phyloP scores from a whole-genome alignment of 2,329 filamentous ascomycete genomes.

The Fusarium pseudonygamai region DNA sequence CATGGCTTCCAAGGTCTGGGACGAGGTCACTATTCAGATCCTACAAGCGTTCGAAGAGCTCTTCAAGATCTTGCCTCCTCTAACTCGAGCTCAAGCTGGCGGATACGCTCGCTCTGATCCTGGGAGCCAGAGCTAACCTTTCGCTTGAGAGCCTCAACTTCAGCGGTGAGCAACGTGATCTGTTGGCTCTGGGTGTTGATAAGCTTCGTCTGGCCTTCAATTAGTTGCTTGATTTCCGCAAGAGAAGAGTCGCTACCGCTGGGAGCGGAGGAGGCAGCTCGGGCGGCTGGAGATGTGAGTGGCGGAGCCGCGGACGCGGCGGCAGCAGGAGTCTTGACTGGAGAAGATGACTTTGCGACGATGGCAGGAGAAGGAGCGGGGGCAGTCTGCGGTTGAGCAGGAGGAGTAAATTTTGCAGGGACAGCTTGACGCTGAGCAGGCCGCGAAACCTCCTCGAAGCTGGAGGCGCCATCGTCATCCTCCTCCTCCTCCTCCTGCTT shows the following conservation, averaged over 20 bases:
- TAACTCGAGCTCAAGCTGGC: slow-evolving; percentile 73
- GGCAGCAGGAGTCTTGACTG: slow-evolving; percentile 43
- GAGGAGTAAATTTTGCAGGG: slow-evolving; percentile 55
- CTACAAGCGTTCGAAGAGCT: not conserved
- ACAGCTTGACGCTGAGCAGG: slow-evolving; percentile 70
- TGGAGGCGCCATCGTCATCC: slow-evolving; percentile 73
- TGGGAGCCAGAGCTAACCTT: slow-evolving; percentile 67
- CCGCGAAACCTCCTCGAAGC: slow-evolving; percentile 87
- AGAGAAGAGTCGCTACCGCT: slow-evolving; percentile 70
- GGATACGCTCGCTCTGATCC: slow-evolving; percentile 74
- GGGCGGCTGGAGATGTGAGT: slow-evolving; percentile 43
- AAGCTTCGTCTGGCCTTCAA: slow-evolving; percentile 80
- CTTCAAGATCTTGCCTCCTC: slow-evolving; percentile 68
- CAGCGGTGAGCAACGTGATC: slow-evolving; percentile 73
- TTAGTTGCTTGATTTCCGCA: slow-evolving; percentile 78
- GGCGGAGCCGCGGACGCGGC: slow-evolving; percentile 43
- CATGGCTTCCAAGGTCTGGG: slow-evolving; percentile 17
- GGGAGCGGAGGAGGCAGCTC: slow-evolving; percentile 42
- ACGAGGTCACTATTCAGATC: slow-evolving; percentile 1
- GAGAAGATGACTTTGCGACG: slow-evolving; percentile 47
- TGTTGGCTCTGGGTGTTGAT: slow-evolving; percentile 81
- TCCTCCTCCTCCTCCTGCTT: slow-evolving; percentile 71
- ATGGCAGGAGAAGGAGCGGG: slow-evolving; percentile 35
- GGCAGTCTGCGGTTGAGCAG: slow-evolving; percentile 38
- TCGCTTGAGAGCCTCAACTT: slow-evolving; percentile 84